Evolutionary conservation across 2,329 filamentous ascomycete genomes (phyloP), one percentile per base, ranked within the genome.

Genomic region (Ceratocystis ficicola): DNA sequence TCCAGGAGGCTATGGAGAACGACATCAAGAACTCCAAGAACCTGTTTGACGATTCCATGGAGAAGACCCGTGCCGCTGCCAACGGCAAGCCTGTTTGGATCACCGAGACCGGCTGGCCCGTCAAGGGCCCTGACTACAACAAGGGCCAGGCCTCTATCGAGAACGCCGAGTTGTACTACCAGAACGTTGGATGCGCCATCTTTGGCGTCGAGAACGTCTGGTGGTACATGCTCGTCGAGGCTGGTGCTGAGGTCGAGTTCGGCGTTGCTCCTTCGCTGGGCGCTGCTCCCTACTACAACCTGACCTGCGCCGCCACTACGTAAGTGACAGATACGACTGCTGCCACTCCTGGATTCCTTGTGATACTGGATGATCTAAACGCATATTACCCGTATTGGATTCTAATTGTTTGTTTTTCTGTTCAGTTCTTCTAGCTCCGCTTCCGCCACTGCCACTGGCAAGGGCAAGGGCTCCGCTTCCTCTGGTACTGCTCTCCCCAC

Each of bases 21-120:
- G 76, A 75, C 71, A 86, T 95, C 71, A 79, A 78, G 1, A 80
- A 85, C 69, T 86, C 81, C 71, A 82, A 83, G 72, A 71, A 74
- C 20, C 83, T 91, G 63, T 94, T 95, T 79, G 78, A 86, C 72
- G 79, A 81, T 15, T 86, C 89, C 17, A 78, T 88, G 48, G 76
- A 79, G 62, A 79, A 81, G 67, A 89, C 87, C 44, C 75, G 81
- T 69, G 75, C 73, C 17, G 85, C 79, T 57, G 80, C 83, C 44
- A 77, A 80, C 44, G 83, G 82, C 72, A 93, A 91, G 80, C 79
- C 83, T 20, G 82, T 95, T 70, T 94, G 89, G 89, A 82, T 95
- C 69, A 94, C 90, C 32, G 90, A 95, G 81, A 94, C 90, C 17
- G 91, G 91, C 69, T 94, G 89, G 84, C 90, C 91, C 62, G 84